A percentile compares a stretch with the other conserved stretches of the same genome.
Conservation (phyloP, 108 stramenopile genomes). For the Fragilariopsis cylindrus region DNA sequence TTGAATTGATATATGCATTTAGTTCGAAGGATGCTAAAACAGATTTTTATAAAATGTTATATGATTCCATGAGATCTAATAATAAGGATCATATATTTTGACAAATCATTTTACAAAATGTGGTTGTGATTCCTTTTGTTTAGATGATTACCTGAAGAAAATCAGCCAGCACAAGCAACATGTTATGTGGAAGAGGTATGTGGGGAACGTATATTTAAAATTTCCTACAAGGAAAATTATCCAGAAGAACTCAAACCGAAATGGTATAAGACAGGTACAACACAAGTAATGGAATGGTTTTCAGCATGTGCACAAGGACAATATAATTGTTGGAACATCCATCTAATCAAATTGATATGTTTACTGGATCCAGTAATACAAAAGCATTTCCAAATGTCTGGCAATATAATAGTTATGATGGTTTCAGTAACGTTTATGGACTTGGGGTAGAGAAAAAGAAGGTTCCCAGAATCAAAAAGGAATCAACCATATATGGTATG, state of each 20-base stretch:
- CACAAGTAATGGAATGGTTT: slow-evolving; percentile 10
- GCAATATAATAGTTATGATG: background rate
- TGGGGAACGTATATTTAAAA: background rate
- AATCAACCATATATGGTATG: background rate
- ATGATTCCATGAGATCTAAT: background rate
- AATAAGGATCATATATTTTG: background rate
- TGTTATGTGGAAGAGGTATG: background rate
- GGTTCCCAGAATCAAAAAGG: background rate
- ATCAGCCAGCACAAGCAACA: background rate
- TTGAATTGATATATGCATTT: background rate
- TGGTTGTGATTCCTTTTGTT: background rate
- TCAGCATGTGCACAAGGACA: background rate
- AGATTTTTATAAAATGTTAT: background rate
- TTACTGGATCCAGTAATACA: background rate
- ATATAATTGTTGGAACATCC: background rate
- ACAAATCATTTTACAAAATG: slow-evolving; percentile 1
- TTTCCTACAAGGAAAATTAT: background rate
- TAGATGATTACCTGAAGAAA: background rate
- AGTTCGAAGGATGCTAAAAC: background rate
- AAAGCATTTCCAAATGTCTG: background rate
- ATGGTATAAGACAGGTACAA: background rate
- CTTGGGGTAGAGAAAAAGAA: background rate
- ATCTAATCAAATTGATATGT: background rate
- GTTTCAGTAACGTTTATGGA: background rate
- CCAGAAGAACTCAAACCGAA: background rate